Base-by-base conservation (phyloP, 768 basidiomycete species). In the Leccinum olivaceopallidum region DNA sequence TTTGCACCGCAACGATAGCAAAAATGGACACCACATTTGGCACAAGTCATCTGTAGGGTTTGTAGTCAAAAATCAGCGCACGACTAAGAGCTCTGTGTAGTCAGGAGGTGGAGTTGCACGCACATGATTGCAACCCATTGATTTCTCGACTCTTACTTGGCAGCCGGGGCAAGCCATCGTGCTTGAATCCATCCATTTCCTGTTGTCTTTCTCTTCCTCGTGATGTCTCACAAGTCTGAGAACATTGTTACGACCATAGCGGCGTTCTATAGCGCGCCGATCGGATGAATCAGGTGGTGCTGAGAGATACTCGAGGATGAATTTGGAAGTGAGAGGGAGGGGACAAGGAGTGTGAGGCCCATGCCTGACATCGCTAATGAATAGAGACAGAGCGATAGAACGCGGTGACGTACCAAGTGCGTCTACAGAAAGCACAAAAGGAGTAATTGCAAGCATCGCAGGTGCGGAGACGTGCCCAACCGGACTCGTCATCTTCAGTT, bases 91-190 rank as follows among this genome's bases (percentile, higher is more conserved):
- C 6, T 26, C 9, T 18, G 8, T n/a, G 34, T 36, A 36, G 34
- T 49, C 20, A 54, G 3, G 30, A 52, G 20, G 9, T 12, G 52
- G 36, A 47, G 36, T 18, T 8, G 52, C 49, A 77, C 87, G 62
- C 77, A 94, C 93, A 76, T 96, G 94, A 73, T 95, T 95, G 75
- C 94, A 95, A 2, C 94, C 94, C 60, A 81, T 65, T 18, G 80
- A 83, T 75, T 92, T 92, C 75, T 92, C 89, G 12, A 94, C 88
- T 60, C 83, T 78, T 14, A 90, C 81, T 6, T 75, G 65, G 74
- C 94, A 95, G 6, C 85, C 85, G 5, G 93, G 90, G 69, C 90
- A 92, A 20, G 78, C 77, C 73, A 81, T 88, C 12, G 94, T 90
- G 47, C 82, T 84, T 36, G 76, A 69, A 30, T 85, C 80, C 28